Conservation (phyloP, 2,329 filamentous ascomycete species). For the Colletotrichum navitas region DNA sequence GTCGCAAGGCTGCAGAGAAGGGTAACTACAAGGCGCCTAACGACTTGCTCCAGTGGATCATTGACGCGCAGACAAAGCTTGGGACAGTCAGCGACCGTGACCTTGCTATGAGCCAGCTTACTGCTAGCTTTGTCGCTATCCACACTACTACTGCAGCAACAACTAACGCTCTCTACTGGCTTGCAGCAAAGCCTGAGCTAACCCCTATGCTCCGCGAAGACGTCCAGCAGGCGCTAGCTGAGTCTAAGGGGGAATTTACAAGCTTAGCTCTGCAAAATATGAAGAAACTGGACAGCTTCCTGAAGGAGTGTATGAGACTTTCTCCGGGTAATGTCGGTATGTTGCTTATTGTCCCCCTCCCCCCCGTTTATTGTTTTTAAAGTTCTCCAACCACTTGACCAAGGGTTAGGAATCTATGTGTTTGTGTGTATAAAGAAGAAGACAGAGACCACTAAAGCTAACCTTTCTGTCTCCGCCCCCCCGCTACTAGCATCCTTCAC, state of each 20-base stretch:
- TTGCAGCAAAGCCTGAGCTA: slow-evolving; percentile 64
- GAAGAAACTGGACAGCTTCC: slow-evolving; percentile 57
- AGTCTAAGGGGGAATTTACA: slow-evolving; percentile 50
- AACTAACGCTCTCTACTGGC: slow-evolving; percentile 61
- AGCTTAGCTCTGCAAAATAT: slow-evolving; percentile 53
- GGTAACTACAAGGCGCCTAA: slow-evolving; percentile 51
- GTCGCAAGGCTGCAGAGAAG: slow-evolving; percentile 42
- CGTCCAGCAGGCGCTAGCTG: slow-evolving; percentile 55
- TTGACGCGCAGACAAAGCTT: slow-evolving; percentile 54
- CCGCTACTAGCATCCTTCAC: slow-evolving; percentile 56
- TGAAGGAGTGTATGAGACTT: slow-evolving; percentile 53
- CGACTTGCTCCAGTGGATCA: slow-evolving; percentile 64
- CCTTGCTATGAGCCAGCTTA: slow-evolving; percentile 57
- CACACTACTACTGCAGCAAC: slow-evolving; percentile 62
- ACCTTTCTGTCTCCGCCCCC: background rate
- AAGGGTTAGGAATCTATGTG: background rate
- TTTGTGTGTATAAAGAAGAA: background rate
- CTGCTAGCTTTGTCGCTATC: slow-evolving; percentile 63
- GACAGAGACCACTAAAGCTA: background rate
- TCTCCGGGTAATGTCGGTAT: slow-evolving; percentile 45
- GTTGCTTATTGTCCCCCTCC: background rate
- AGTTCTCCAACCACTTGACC: background rate
- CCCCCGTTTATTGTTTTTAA: background rate
- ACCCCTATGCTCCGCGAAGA: slow-evolving; percentile 65
- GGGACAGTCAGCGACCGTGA: slow-evolving; percentile 49